These are phyloP conservation scores for Leishmania aethiopica DNA, from an alignment of 208 protist species.

Conservation along the genomic window DNA sequence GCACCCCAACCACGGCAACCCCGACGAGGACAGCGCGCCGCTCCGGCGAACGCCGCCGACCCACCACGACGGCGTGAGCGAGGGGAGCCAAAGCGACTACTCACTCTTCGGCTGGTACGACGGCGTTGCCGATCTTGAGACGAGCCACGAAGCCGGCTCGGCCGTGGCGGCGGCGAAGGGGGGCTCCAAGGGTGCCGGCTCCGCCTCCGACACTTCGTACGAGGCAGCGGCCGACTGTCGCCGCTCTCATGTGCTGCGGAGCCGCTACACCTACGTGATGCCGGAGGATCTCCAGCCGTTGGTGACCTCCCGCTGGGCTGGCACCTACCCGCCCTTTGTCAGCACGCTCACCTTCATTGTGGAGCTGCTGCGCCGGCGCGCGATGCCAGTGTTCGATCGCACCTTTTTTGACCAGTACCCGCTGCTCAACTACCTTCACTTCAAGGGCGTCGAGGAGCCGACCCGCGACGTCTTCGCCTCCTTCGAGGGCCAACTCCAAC, in stretches of 20 bases:
- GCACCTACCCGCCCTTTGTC: constrained; percentile 43
- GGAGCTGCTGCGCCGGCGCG: constrained; percentile 77
- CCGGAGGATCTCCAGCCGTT: constrained; percentile 52
- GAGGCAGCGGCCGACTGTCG: constrained; percentile 8
- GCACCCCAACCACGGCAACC: constrained; percentile 4
- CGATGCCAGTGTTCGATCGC: constrained; percentile 58
- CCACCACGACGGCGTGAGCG: not conserved
- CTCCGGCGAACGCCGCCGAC: not conserved
- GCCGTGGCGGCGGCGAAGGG: not conserved
- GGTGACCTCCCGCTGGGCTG: constrained; percentile 56
- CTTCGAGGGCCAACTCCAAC: constrained; percentile 93
- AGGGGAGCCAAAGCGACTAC: constrained; percentile 17
- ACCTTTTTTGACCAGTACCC: constrained; percentile 70
- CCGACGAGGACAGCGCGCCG: constrained; percentile 1
- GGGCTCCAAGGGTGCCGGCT: not conserved
- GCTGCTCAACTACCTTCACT: constrained; percentile 68
- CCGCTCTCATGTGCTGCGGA: constrained; percentile 3
- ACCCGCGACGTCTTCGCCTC: constrained; percentile 57
- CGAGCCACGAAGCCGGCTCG: not conserved
- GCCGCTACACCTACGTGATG: constrained; percentile 28
- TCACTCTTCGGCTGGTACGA: constrained; percentile 16
- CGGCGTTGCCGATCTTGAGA: not conserved
- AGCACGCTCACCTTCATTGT: constrained; percentile 61
- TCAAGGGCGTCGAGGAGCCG: constrained; percentile 41
- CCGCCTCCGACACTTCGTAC: not conserved